A percentile compares a stretch with the other conserved stretches of the same genome.
phyloP scores from a whole-genome alignment of 2,329 filamentous ascomycete species.

The Penicillium sp. region DNA sequence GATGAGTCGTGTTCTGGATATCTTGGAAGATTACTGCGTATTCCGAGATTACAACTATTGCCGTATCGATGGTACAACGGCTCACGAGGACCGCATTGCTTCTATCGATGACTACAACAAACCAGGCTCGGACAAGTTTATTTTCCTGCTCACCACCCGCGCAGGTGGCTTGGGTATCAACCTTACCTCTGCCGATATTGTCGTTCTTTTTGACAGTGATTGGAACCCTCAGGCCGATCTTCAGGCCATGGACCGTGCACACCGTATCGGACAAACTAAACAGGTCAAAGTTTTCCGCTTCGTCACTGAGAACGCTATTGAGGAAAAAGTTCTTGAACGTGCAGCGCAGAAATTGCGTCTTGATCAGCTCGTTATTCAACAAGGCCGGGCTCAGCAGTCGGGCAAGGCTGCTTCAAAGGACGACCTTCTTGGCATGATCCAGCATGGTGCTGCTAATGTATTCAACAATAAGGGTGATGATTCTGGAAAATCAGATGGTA shows the following conservation, averaged over 20 bases:
- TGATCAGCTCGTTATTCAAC: conserved; percentile 96
- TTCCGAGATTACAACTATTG: conserved; percentile 96
- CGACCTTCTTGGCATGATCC: conserved; percentile 95
- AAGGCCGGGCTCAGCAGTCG: conserved; percentile 88
- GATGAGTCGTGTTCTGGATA: conserved; percentile 96
- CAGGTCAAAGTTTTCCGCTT: conserved; percentile 97
- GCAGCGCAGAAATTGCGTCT: conserved; percentile 95
- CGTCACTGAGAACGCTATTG: conserved; percentile 96
- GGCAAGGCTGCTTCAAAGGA: conserved; percentile 96
- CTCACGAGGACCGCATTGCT: conserved; percentile 95
- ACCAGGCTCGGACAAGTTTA: conserved; percentile 90
- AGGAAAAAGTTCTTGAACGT: conserved; percentile 96
- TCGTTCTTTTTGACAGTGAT: conserved; percentile 95
- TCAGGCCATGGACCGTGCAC: conserved; percentile 97
- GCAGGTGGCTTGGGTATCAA: conserved; percentile 97
- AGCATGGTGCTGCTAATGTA: conserved; percentile 95
- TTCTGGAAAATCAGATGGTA: conserved; percentile 60
- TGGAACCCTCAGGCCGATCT: conserved; percentile 99
- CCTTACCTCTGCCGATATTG: conserved; percentile 90
- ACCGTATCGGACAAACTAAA: conserved; percentile 98
- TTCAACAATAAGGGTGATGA: conserved; percentile 76
- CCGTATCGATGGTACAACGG: conserved; percentile 94
- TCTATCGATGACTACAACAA: conserved; percentile 99
- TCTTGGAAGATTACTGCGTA: conserved; percentile 96
- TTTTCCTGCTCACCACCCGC: conserved; percentile 93